Evolutionary conservation across 2,329 filamentous ascomycete genomes (phyloP), one percentile per base, ranked within the genome.

Genomic region (Neocucurbitaria cava): DNA sequence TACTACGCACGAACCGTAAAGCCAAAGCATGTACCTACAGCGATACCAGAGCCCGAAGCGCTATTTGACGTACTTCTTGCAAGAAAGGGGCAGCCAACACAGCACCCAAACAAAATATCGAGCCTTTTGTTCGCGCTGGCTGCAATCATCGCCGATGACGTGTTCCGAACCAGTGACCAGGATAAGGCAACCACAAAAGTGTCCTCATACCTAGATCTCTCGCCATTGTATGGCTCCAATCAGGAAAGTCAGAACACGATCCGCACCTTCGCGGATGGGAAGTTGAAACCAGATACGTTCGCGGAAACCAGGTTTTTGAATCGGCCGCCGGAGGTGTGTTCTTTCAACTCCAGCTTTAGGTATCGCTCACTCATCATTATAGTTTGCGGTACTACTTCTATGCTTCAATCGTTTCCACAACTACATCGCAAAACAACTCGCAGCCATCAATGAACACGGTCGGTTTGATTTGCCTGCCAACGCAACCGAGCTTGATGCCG

Each of bases 401-500:
- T 87, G 70, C 31, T 89, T 88, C 78, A 82, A 80, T 54, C 68
- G 78, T 11, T 94, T 94, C 76, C 92, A 96, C 76, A 96, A 96
- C 76, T 83, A 93, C 61, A 85, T 92, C 0, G 91, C 89, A 2
- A 83, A 86, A 41, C 88, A 92, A 56, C 80, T 96, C 17, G 89
- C 89, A 0, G 78, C 83, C 20, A 92, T 96, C 74, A 96, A 96
- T 64, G 92, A 96, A 65, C 85, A 85, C 40, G 87, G 86, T 10
- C 83, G 89, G 20, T 96, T 96, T 76, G 17, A 15, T 15, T n/a
- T 35, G 31, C 31, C 31, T n/a, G 31, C 13, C 15, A n/a, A n/a
- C 5, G 8, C 31, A 35, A 15, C 85, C 81, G 0, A 85, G 40
- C 3, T 21, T 81, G 1, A 85, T 85, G 52, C 89, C 90, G 53